Conservation (phyloP, 345 rosid genomes). For the Syzygium oleosum region DNA sequence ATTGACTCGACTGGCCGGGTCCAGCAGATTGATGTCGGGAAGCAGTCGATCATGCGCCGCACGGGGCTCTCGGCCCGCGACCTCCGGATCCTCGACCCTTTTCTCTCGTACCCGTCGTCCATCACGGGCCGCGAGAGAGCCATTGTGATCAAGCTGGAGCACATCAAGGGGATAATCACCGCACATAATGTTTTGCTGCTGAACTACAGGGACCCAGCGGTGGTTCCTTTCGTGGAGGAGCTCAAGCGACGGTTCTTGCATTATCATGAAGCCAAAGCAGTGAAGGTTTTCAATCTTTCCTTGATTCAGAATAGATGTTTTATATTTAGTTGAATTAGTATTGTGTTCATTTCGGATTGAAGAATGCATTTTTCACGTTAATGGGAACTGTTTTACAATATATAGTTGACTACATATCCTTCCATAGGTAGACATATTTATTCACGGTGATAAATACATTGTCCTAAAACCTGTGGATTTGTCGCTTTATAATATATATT, state of each 20-base stretch:
- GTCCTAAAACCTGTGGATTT: too few relatives aligned
- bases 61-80: not conserved
- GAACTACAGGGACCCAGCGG: constrained; percentile 74
- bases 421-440: not conserved
- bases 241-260: constrained; percentile 46
- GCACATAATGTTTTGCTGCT: constrained; percentile 25
- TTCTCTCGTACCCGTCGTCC: not conserved
- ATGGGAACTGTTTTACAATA: not conserved
- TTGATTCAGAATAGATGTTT: not conserved
- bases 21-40: not conserved
- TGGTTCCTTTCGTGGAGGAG: constrained; percentile 71
- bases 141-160: not conserved
- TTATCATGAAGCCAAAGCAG: constrained; percentile 46
- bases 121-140: not conserved
- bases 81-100: not conserved
- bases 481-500: too few relatives aligned
- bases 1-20: not conserved
- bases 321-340: not conserved
- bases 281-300: constrained; percentile 29
- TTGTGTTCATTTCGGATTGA: not conserved
- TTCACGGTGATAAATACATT: not conserved
- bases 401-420: not conserved
- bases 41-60: not conserved
- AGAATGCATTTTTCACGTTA: not conserved
- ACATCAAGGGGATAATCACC: not conserved